A percentile compares a stretch with the other conserved stretches of the same genome.
These are phyloP conservation scores for Sporothrix luriei DNA, from an alignment of 2,329 filamentous ascomycete genomes.

Conservation along the genomic window DNA sequence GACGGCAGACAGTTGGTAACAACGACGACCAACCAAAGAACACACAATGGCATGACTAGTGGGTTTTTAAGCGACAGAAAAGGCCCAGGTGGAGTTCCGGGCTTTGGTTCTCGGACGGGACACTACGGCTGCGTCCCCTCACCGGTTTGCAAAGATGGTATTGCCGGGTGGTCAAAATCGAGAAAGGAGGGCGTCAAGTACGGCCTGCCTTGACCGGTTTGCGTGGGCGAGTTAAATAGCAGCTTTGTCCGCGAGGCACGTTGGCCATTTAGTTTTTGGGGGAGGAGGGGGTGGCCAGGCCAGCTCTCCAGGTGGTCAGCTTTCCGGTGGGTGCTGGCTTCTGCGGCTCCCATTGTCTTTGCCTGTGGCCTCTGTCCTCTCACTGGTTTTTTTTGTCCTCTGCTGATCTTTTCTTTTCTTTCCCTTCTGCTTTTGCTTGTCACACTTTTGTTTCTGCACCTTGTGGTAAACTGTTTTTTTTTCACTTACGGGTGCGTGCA, in stretches of 20 bases:
- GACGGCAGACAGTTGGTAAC: background rate
- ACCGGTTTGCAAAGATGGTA: conserved; percentile 27
- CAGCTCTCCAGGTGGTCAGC: background rate
- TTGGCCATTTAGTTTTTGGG: conserved; percentile 9
- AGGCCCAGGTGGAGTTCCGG: conserved; percentile 1
- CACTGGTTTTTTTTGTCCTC: background rate
- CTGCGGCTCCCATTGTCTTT: background rate
- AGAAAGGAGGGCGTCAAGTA: background rate
- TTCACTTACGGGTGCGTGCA: too few species aligned
- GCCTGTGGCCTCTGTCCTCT: background rate
- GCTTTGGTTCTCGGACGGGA: background rate
- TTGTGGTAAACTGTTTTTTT: too few species aligned
- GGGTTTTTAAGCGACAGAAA: background rate
- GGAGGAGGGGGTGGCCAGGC: background rate
- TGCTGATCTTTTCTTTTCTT: background rate
- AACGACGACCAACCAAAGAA: background rate
- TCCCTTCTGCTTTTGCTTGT: background rate
- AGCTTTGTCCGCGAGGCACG: background rate
- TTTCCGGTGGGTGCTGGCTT: background rate
- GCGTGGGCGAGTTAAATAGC: background rate
- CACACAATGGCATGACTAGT: background rate
- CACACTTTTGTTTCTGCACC: background rate
- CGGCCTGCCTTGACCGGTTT: background rate
- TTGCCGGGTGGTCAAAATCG: conserved; percentile 7
- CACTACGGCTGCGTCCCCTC: conserved; percentile 25